phyloP scores from a whole-genome alignment of 441 rosid genomes.

The Melastoma candidum region DNA sequence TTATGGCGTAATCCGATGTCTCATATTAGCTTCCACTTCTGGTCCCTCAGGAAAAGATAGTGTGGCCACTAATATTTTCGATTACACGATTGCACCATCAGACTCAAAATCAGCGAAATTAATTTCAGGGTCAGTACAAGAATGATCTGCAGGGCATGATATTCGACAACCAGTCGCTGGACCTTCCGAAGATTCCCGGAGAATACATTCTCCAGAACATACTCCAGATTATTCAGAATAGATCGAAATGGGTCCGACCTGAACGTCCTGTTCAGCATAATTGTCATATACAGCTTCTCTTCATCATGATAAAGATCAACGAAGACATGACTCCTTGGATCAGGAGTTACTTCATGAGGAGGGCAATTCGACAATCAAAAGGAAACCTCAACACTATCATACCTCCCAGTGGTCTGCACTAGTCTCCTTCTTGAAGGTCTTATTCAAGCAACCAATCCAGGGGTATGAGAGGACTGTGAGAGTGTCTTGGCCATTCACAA shows the following conservation, averaged over 20 bases:
- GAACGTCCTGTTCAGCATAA: conserved; percentile 6
- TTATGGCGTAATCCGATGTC: conserved; percentile 16
- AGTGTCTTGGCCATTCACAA: no score
- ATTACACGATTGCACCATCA: no score
- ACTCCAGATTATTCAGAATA: conserved; percentile 10
- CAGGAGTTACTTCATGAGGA: no score
- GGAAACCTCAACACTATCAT: no score
- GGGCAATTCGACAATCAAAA: no score
- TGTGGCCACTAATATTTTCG: no score
- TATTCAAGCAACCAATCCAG: no score
- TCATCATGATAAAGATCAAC: conserved; percentile 3
- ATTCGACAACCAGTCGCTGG: conserved; percentile 1
- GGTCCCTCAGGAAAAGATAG: no score
- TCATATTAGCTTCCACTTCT: conserved; percentile 10
- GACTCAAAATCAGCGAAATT: no score
- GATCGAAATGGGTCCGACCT: conserved; percentile 15
- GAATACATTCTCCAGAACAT: conserved; percentile 2
- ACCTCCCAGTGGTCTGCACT: no score
- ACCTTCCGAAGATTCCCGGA: not conserved
- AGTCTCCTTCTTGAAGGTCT: no score
- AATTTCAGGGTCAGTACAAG: conserved; percentile 10
- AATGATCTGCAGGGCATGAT: conserved; percentile 15
- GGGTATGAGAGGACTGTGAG: no score
- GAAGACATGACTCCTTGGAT: conserved; percentile 8
- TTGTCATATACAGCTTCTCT: conserved; percentile 7